Conservation (phyloP, 1,284 basidiomycete genomes). For the Neolentinus lepideus region DNA sequence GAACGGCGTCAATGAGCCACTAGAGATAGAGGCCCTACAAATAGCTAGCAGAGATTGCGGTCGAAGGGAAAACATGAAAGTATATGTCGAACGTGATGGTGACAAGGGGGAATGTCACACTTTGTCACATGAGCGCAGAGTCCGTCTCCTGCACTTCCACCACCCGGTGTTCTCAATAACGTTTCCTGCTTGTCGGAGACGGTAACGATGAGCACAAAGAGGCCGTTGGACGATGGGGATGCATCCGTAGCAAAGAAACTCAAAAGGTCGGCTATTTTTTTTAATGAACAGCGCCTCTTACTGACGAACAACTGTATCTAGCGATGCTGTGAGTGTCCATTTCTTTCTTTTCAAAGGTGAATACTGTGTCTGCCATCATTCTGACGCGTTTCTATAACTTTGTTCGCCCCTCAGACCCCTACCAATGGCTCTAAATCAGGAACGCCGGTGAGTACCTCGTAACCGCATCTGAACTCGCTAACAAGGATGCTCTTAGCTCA, state of each 20-base stretch:
- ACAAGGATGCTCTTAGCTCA: constrained; percentile 24
- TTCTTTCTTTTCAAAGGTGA: constrained; percentile 55
- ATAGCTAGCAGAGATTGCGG: not conserved
- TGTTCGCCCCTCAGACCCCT: constrained; percentile 45
- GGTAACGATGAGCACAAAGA: constrained; percentile 29
- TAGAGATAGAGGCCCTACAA: not conserved
- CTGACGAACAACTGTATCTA: constrained; percentile 24
- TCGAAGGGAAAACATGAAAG: not conserved
- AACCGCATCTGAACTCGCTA: constrained; percentile 4
- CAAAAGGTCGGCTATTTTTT: constrained; percentile 47
- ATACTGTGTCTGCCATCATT: constrained; percentile 42
- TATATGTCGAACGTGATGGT: no score
- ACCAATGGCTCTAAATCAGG: constrained; percentile 37
- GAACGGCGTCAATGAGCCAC: not conserved
- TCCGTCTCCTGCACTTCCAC: not conserved
- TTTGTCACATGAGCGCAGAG: no score
- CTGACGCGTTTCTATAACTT: constrained; percentile 69
- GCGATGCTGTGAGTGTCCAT: constrained; percentile 61
- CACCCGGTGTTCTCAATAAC: not conserved
- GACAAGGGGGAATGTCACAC: no score
- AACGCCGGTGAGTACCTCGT: constrained; percentile 29
- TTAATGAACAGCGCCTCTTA: constrained; percentile 3
- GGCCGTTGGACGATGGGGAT: constrained; percentile 37
- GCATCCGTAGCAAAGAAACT: constrained; percentile 49
- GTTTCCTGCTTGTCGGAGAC: no score